Conservation (phyloP, 2,329 filamentous ascomycete genomes). For the Pyricularia pennisetigena region DNA sequence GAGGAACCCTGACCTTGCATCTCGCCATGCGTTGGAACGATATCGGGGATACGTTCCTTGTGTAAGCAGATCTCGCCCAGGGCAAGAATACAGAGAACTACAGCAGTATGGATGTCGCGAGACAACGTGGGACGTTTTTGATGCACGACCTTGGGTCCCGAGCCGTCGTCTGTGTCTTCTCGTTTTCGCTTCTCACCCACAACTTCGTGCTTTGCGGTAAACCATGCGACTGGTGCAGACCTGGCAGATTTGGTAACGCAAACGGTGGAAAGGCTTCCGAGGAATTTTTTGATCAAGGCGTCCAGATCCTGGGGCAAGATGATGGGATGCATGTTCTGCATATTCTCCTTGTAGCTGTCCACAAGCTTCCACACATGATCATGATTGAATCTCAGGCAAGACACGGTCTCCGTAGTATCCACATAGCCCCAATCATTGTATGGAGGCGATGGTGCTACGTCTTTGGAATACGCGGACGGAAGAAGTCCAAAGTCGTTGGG, state of each 20-base stretch:
- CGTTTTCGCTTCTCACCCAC: constrained; percentile 44
- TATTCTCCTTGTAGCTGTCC: constrained; percentile 47
- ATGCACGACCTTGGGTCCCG: constrained; percentile 10
- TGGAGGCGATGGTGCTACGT: constrained; percentile 39
- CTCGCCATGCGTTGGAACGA: constrained; percentile 31
- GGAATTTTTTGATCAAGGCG: constrained; percentile 41
- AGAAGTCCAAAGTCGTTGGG: constrained; percentile 22
- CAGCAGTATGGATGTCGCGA: constrained; percentile 66
- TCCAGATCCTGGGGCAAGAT: constrained; percentile 43
- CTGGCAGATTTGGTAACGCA: constrained; percentile 10
- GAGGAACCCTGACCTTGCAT: neutral
- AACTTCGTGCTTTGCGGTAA: constrained; percentile 9
- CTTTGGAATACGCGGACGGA: constrained; percentile 13
- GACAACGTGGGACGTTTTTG: constrained; percentile 17
- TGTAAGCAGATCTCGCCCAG: constrained; percentile 71
- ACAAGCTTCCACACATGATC: constrained; percentile 42
- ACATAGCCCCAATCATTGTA: constrained; percentile 50
- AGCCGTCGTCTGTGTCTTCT: constrained; percentile 30
- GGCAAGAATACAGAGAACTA: constrained; percentile 75
- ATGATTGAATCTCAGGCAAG: constrained; percentile 41
- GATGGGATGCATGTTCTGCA: constrained; percentile 57
- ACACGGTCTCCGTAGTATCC: neutral
- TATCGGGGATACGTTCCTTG: constrained; percentile 41
- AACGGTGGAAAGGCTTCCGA: constrained; percentile 33
- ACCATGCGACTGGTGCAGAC: neutral